Evolutionary conservation across 2,329 filamentous ascomycete genomes (phyloP).

Genomic region (Talaromyces sp.): DNA sequence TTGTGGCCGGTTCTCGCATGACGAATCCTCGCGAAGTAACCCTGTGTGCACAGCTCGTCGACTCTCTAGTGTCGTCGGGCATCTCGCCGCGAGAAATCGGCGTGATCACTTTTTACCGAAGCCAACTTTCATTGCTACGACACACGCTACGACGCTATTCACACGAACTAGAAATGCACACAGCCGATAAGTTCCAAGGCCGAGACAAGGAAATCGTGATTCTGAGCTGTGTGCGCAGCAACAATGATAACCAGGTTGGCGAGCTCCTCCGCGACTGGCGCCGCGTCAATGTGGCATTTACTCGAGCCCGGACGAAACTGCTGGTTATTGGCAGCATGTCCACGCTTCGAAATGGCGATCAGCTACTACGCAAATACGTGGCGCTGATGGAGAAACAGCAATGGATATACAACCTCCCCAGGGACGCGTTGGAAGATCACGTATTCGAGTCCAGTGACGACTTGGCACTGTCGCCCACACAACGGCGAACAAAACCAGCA

Average conservation of each 20-base stretch:
- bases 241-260: constrained; percentile 76
- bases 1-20: constrained; percentile 69
- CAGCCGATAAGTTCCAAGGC: constrained; percentile 93
- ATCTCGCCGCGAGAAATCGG: constrained; percentile 74
- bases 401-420: constrained; percentile 75
- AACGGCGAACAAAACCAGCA: constrained; percentile 16
- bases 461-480: constrained; percentile 11
- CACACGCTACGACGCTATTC: constrained; percentile 59
- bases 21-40: constrained; percentile 80
- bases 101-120: constrained; percentile 94
- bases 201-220: constrained; percentile 92
- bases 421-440: constrained; percentile 62
- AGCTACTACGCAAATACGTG: constrained; percentile 73
- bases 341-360: constrained; percentile 65
- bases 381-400: constrained; percentile 66
- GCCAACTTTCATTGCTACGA: constrained; percentile 78
- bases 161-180: constrained; percentile 81
- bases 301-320: constrained; percentile 84
- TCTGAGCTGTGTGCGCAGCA: constrained; percentile 80
- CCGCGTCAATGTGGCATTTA: constrained; percentile 92
- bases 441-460: constrained; percentile 50
- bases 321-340: constrained; percentile 77
- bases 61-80: constrained; percentile 69
- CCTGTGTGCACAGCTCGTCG: constrained; percentile 73
- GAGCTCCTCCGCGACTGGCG: constrained; percentile 89